Conservation (phyloP, 1,139 yeast species). For the Hanseniaspora sp. region DNA sequence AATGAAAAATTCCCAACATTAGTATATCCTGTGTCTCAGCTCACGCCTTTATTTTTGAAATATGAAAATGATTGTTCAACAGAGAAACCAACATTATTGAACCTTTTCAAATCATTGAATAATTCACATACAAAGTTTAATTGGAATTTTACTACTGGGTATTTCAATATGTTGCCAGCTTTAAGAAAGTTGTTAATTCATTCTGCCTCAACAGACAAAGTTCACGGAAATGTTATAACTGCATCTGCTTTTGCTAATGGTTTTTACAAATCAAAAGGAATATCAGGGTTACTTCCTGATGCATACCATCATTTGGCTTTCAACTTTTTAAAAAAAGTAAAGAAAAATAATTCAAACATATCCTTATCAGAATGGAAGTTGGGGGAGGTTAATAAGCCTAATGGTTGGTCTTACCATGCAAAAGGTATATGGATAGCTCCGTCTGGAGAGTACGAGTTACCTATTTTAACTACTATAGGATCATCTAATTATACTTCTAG, state of each 20-base stretch:
- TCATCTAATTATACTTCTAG: slow-evolving; percentile 88
- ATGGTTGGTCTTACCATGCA: slow-evolving; percentile 98
- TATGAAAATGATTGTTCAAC: slow-evolving; percentile 50
- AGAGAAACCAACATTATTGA: slow-evolving; percentile 60
- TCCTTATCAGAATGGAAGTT: slow-evolving; percentile 71
- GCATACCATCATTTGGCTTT: slow-evolving; percentile 75
- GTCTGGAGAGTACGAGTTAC: slow-evolving; percentile 36
- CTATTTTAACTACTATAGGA: slow-evolving; percentile 73
- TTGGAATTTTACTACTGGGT: slow-evolving; percentile 95
- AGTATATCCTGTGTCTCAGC: slow-evolving; percentile 89
- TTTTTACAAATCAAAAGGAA: slow-evolving; percentile 73
- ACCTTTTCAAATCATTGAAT: slow-evolving; percentile 37
- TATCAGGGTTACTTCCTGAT: slow-evolving; percentile 72
- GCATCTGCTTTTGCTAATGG: slow-evolving; percentile 93
- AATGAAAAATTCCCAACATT: slow-evolving; percentile 43
- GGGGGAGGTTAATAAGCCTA: slow-evolving; percentile 68
- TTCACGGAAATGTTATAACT: slow-evolving; percentile 60
- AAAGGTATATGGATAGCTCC: slow-evolving; percentile 83
- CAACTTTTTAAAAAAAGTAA: slow-evolving; percentile 50
- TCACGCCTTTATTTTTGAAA: slow-evolving; percentile 60
- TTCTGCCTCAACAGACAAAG: slow-evolving; percentile 37
- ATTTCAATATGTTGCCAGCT: slow-evolving; percentile 79
- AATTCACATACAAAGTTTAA: slow-evolving; percentile 29
- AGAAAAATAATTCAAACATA: slow-evolving; percentile 36
- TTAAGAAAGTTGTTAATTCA: slow-evolving; percentile 51